These are phyloP conservation scores for Starmerella bombicola DNA, from an alignment of 805 yeast genomes.

Conservation along the genomic window DNA sequence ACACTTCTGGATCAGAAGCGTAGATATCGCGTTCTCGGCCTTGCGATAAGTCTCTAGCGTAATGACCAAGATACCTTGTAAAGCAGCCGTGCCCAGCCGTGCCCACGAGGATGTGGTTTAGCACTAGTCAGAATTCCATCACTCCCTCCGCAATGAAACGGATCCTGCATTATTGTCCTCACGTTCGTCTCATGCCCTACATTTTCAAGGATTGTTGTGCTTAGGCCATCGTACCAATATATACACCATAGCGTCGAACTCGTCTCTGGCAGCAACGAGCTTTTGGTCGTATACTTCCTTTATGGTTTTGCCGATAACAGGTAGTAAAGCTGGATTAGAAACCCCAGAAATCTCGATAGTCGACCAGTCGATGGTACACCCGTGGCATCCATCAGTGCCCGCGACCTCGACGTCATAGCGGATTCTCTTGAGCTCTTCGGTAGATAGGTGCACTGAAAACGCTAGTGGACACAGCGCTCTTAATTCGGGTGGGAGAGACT, in stretches of 20 bases:
- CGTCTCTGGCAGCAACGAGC: background rate
- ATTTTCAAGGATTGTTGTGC: constrained; percentile 16
- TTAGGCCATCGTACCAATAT: constrained; percentile 11
- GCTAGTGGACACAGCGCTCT: too few relatives aligned
- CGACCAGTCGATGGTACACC: constrained; percentile 17
- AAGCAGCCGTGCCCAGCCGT: constrained; percentile 17
- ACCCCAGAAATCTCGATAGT: constrained; percentile 17
- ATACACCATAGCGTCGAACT: constrained; percentile 12
- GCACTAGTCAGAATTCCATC: constrained; percentile 15
- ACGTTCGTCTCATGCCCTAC: constrained; percentile 18
- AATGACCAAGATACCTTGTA: constrained; percentile 17
- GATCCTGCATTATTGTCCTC: constrained; percentile 12
- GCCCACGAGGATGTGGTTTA: constrained; percentile 17
- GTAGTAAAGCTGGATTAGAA: constrained; percentile 2
- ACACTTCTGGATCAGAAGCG: constrained; percentile 1
- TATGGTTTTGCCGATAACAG: constrained; percentile 12
- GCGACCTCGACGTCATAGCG: constrained; percentile 14
- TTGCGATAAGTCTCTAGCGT: constrained; percentile 12
- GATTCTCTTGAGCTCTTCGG: too few relatives aligned
- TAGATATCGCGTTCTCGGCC: constrained; percentile 15
- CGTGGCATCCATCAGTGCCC: constrained; percentile 19
- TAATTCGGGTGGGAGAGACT: too few relatives aligned
- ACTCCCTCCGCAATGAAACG: constrained; percentile 15
- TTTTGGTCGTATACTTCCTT: background rate
- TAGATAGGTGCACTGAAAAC: too few relatives aligned